Base-by-base conservation (phyloP, 129 eudicot species). In the Rutidosis leptorrhynchoides region DNA sequence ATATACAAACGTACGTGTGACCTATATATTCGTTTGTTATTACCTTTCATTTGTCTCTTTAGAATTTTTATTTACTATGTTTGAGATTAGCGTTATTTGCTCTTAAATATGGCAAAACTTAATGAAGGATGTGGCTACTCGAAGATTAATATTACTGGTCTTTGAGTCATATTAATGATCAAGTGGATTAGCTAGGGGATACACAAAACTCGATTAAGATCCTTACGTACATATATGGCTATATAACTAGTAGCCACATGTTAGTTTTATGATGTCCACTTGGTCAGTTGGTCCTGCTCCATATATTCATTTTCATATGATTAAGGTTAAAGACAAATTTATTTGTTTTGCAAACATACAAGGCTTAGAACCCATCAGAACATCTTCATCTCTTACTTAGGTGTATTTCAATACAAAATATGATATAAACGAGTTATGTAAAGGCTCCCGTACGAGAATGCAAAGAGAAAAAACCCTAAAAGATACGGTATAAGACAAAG, bases 91-190 rank as follows among this genome's bases (percentile, higher is more conserved):
- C 16, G 53, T 22, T 68, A 0, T 55, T 58, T 28, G 21, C 60
- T 28, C 68, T 46, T 58, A 22, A 46, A 25, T 17, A 8, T 42
- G 28, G 7, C 61, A 29, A 71, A 29, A 14, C 26, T 59, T 29
- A 46, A 29, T 7, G 23, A 29, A 32, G 40, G 64, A 69, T 55
- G 74, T 69, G 74, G 67, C 68, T 59, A 60, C 51, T 60, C 68
- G 75, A 60, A 28, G 7, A 58, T 27, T 48, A 20, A 9, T 59
- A 45, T 58, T 9, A 23, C 23, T 70, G 33, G 25, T 45, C 35
- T 70, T 35, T 55, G 55, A 55, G 54, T 23, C 60, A 24, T n/a
- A 2, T 45, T 64, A 42, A 21, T 17, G 28, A 64, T 23, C 67
- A 70, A 70, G 46, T 58, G 67, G 55, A 1, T 9, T 29, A 29